Percentiles rank a stretch among this genome's conserved stretches.
phyloP scores from a whole-genome alignment of 768 basidiomycete genomes.

The Trametes sanguinea region DNA sequence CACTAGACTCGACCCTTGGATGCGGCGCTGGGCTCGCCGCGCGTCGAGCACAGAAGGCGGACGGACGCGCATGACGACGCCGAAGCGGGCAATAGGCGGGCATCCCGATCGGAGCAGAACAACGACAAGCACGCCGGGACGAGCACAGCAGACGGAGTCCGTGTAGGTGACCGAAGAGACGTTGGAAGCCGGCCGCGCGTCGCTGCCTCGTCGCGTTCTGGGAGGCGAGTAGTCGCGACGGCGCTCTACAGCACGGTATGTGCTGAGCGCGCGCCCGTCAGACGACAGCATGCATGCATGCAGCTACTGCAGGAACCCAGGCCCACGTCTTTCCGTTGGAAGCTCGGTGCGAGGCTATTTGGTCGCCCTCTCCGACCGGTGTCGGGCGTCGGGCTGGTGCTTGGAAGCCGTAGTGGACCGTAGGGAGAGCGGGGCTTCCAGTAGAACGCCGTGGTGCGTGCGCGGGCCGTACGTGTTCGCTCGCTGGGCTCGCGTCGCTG shows the following conservation, averaged over 20 bases:
- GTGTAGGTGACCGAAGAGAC: neutral
- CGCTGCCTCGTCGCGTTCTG: neutral
- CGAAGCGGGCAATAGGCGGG: neutral
- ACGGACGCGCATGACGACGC: neutral
- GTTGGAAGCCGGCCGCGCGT: neutral
- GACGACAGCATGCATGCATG: neutral
- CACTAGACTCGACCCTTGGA: neutral
- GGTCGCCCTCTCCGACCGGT: neutral
- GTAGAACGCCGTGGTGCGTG: neutral
- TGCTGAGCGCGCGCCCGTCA: neutral
- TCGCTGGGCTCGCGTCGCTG: neutral
- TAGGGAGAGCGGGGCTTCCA: neutral
- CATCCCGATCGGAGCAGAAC: neutral
- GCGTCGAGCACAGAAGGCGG: neutral
- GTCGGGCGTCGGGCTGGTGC: neutral
- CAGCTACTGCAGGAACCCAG: neutral
- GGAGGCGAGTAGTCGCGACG: slow-evolving; percentile 17
- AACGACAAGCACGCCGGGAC: neutral
- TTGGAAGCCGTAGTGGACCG: neutral
- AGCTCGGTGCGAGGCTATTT: no score
- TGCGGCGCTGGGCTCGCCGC: no score
- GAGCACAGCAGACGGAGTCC: neutral
- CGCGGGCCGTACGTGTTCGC: neutral
- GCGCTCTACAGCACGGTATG: neutral
- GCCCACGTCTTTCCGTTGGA: neutral